Evolutionary conservation across 164 flowering plant species (phyloP).

Genomic region (Macadamia integrifolia): DNA sequence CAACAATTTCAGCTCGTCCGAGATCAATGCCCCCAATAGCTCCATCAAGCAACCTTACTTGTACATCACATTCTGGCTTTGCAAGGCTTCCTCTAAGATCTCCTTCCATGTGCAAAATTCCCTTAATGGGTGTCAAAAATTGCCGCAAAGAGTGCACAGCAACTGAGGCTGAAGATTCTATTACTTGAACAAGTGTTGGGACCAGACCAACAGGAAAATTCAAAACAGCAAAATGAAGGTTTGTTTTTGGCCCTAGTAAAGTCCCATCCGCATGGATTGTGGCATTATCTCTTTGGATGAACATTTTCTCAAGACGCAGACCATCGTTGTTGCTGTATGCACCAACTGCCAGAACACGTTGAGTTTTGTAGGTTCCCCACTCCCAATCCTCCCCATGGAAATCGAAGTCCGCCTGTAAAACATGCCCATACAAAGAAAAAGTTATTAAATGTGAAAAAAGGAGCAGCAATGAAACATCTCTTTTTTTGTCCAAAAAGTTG

Average conservation of each 20-base stretch:
- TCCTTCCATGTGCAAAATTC: conserved; percentile 98
- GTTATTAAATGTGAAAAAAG: no score
- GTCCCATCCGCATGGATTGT: conserved; percentile 99
- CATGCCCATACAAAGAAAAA: background rate
- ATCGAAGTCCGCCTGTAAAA: conserved; percentile 84
- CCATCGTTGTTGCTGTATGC: conserved; percentile 93
- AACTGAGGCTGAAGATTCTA: conserved; percentile 81
- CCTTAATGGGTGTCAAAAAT: conserved; percentile 78
- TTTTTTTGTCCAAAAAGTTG: background rate
- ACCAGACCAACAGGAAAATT: conserved; percentile 92
- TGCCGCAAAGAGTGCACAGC: conserved; percentile 69
- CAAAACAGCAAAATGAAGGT: conserved; percentile 97
- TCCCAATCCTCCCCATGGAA: conserved; percentile 99
- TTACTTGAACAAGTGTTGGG: conserved; percentile 83
- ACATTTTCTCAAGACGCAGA: conserved; percentile 79
- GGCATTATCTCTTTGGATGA: conserved; percentile 95
- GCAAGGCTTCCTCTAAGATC: conserved; percentile 92
- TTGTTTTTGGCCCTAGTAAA: conserved; percentile 76
- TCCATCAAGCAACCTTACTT: conserved; percentile 96
- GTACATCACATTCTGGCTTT: conserved; percentile 98
- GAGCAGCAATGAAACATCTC: background rate
- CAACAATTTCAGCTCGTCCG: conserved; percentile 93
- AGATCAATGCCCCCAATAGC: conserved; percentile 95
- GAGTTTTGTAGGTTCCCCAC: conserved; percentile 96
- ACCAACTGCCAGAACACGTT: conserved; percentile 88